Evolutionary conservation across 306 rosid species (phyloP), one percentile per base, ranked within the genome.

Genomic region (Cyamopsis tetragonoloba): DNA sequence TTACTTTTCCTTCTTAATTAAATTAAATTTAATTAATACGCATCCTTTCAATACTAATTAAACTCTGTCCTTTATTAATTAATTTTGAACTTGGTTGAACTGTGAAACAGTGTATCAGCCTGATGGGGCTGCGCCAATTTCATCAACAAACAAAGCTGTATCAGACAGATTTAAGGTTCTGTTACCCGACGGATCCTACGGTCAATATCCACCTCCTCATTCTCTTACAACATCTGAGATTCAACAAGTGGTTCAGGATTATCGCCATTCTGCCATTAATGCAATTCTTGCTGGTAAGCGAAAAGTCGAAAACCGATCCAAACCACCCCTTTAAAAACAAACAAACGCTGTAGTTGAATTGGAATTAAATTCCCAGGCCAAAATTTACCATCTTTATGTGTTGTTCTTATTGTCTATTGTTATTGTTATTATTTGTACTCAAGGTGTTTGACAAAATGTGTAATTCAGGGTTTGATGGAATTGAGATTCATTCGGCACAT

Each of bases 401-500:
- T 27, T 50, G 26, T 67, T 38, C 38, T 68, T n/a, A 7, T 8
- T 26, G 31, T 30, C 15, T 46, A 10, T 18, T 3, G 7, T 19
- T 66, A 18, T 28, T 10, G n/a, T n/a, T n/a, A n/a, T n/a, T n/a
- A n/a, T n/a, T 3, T 13, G 11, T 20, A 8, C 37, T 77, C 75
- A 81, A 35, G 76, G 76, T 75, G 27, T 49, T 6, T 64, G 84
- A 78, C 32, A 80, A 84, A 26, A 80, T 83, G 77, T 22, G 83
- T 73, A 55, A 70, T 42, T 7, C 78, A 92, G 98, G 98, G 71
- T 93, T 93, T 60, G 95, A 93, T 66, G 98, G 97, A 59, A 82
- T 93, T 30, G 97, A 93, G 79, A 83, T 93, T 74, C 98, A 93
- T 43, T 87, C 89, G 20, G 98, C 97, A 12, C 98, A 89, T 17